Percentiles rank a stretch among this genome's conserved stretches.
Evolutionary conservation across 176 grass and related monocot genomes (phyloP).

Genomic region (Elymus sibiricus): DNA sequence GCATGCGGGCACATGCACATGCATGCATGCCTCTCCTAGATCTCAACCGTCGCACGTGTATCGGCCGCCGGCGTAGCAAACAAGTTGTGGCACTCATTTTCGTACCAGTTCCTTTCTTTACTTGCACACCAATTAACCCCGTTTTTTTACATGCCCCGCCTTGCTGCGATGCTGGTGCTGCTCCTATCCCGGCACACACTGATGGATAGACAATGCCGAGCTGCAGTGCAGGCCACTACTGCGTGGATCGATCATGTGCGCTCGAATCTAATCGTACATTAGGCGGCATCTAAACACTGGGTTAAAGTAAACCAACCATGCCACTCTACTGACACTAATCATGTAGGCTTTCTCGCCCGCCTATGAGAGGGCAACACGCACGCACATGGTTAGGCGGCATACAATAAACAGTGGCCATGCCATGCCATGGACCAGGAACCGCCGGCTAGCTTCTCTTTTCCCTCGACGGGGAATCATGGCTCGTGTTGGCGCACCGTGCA

Average conservation of each 20-base stretch:
- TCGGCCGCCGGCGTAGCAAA: not conserved
- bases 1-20: slow-evolving; percentile 1
- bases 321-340: not conserved
- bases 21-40: not conserved
- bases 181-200: too few species aligned
- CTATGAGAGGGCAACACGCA: not conserved
- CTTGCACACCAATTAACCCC: not conserved
- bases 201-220: too few species aligned
- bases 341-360: not conserved
- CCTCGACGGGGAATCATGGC: slow-evolving; percentile 5
- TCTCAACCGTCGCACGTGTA: slow-evolving; percentile 25
- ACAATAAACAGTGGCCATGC: not conserved
- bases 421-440: not conserved
- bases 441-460: not conserved
- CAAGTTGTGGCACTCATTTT: not conserved
- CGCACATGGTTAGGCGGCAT: slow-evolving; percentile 21
- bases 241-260: not conserved
- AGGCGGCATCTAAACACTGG: not conserved
- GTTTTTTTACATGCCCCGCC: not conserved
- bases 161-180: not conserved
- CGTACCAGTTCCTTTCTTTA: not conserved
- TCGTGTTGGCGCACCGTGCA: slow-evolving; percentile 1
- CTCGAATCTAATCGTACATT: not conserved
- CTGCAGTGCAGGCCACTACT: not conserved
- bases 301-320: slow-evolving; percentile 11